phyloP scores from a whole-genome alignment of 2,329 filamentous ascomycete genomes.

The Phoma sp. region DNA sequence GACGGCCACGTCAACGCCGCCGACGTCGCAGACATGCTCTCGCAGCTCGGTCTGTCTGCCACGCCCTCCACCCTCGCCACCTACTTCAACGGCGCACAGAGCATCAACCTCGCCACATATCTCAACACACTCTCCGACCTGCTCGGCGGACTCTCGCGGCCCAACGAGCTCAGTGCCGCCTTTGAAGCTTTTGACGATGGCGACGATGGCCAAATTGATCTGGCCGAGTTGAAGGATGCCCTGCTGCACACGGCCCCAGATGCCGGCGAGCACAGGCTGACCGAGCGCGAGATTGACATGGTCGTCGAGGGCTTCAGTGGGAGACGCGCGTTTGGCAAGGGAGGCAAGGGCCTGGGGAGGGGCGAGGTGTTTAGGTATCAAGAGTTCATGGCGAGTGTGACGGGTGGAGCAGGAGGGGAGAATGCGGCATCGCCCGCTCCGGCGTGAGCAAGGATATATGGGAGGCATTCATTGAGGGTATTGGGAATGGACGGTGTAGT shows the following conservation, averaged over 20 bases:
- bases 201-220: slow-evolving; percentile 90
- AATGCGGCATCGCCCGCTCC: slow-evolving; percentile 28
- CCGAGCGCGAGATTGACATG: slow-evolving; percentile 74
- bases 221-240: slow-evolving; percentile 81
- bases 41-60: slow-evolving; percentile 81
- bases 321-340: slow-evolving; percentile 79
- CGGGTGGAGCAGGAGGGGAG: slow-evolving; percentile 45
- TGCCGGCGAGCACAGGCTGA: slow-evolving; percentile 43
- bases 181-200: slow-evolving; percentile 96
- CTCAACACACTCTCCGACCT: slow-evolving; percentile 81
- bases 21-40: slow-evolving; percentile 86
- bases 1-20: slow-evolving; percentile 83
- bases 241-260: slow-evolving; percentile 83
- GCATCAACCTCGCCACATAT: slow-evolving; percentile 84
- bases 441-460: slow-evolving; percentile 12
- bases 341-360: slow-evolving; percentile 57
- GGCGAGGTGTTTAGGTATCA: slow-evolving; percentile 93
- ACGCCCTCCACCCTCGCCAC: slow-evolving; percentile 73
- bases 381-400: slow-evolving; percentile 76
- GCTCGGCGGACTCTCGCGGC: slow-evolving; percentile 76
- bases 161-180: slow-evolving; percentile 82
- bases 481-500: too few species aligned
- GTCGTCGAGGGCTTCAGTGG: slow-evolving; percentile 89
- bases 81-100: slow-evolving; percentile 78
- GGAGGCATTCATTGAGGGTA: too few species aligned